phyloP scores from a whole-genome alignment of 495 filamentous ascomycete species.

The Venustampulla echinocandica region DNA sequence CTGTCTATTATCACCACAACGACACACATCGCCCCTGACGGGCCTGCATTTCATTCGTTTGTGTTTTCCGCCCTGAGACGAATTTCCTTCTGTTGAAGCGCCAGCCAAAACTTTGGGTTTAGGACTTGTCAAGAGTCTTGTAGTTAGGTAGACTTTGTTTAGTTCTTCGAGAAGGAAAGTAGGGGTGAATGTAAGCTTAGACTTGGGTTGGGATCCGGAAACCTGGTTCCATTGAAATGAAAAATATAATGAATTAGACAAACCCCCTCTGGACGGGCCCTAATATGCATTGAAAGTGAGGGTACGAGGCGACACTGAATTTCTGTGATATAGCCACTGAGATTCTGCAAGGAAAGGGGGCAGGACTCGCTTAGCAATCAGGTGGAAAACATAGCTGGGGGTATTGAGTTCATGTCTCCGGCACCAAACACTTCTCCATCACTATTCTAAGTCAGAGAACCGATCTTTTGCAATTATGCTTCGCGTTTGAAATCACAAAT shows the following conservation, averaged over 20 bases:
- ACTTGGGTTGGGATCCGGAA: conserved; percentile 1
- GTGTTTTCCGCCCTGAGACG: background rate
- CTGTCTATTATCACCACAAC: background rate
- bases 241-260: background rate
- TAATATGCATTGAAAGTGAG: too few species aligned
- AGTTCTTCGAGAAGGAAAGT: background rate
- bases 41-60: background rate
- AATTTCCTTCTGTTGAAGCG: conserved; percentile 1
- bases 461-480: too few species aligned
- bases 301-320: too few species aligned
- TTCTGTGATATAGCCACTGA: background rate
- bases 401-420: too few species aligned
- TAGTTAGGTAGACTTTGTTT: conserved; percentile 7
- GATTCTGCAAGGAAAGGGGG: background rate
- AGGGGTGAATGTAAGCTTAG: background rate
- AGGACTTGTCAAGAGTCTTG: conserved; percentile 1
- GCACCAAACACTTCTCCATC: too few species aligned
- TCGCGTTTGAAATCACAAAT: too few species aligned
- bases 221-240: background rate
- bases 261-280: background rate
- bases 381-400: too few species aligned
- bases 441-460: too few species aligned
- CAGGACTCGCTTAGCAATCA: background rate
- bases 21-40: background rate
- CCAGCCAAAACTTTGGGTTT: background rate